phyloP scores from a whole-genome alignment of 257 asterid genomes.

The Solanum sitiens region DNA sequence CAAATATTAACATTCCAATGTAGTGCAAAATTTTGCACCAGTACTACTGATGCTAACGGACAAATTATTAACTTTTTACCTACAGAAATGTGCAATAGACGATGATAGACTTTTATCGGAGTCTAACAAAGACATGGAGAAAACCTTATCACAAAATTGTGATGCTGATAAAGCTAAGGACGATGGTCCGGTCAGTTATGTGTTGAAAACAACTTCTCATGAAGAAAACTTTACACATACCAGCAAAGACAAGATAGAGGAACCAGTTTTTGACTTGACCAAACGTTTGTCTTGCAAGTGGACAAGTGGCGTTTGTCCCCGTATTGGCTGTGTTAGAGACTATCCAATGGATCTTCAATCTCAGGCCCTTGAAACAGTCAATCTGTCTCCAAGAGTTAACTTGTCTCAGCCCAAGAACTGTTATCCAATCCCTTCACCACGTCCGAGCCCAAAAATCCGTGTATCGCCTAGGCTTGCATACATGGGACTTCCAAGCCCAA shows the following conservation, averaged over 20 bases:
- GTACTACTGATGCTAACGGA: background rate
- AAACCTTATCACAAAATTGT: background rate
- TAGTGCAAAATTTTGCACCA: background rate
- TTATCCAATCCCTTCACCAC: slow-evolving; percentile 50
- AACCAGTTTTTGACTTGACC: slow-evolving; percentile 28
- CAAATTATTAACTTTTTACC: background rate
- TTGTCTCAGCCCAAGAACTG: slow-evolving; percentile 5
- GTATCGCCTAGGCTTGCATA: slow-evolving; percentile 47
- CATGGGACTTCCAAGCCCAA: slow-evolving; percentile 52
- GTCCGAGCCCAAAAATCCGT: slow-evolving; percentile 39
- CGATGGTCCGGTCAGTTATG: background rate
- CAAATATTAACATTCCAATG: background rate
- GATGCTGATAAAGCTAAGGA: background rate
- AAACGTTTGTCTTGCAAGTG: slow-evolving; percentile 47
- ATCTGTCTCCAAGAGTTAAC: slow-evolving; percentile 32
- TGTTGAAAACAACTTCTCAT: background rate
- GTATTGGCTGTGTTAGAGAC: slow-evolving; percentile 70
- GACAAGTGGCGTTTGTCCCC: slow-evolving; percentile 52
- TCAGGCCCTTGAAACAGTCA: slow-evolving; percentile 50
- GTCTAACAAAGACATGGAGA: background rate
- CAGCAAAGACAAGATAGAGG: slow-evolving; percentile 1
- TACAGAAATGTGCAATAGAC: slow-evolving; percentile 38
- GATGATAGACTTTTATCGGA: slow-evolving; percentile 24
- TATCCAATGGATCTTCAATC: slow-evolving; percentile 57
- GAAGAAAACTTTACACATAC: slow-evolving; percentile 1